Base-by-base conservation (phyloP, 2,329 filamentous ascomycete species). In the Xylaria sp. region DNA sequence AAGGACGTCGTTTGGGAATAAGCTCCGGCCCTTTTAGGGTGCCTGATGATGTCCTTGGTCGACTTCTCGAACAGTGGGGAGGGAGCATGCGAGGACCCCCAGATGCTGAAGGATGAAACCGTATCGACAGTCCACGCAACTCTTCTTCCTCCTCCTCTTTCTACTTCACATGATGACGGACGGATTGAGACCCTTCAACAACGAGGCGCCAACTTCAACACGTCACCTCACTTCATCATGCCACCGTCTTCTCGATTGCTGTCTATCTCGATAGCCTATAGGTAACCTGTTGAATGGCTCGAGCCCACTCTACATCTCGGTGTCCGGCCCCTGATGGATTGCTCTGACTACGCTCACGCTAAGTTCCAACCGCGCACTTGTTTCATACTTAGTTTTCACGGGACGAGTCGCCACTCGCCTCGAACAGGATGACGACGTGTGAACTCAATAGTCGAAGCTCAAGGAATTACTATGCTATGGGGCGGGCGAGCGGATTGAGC, bases 21-120 rank as follows among this genome's bases (percentile, higher is more conserved):
- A 30, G 34, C 59, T 21, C 51, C 42, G 51, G 32, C 32, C 50
- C 51, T 50, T 36, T 42, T 12, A 57, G 45, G 19, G 47, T 50
- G 42, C 50, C 30, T 27, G 24, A 14, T 27, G 34, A 54, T 39
- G 39, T 21, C 24, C 19, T 56, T 19, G 42, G 42, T 19, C 17
- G n/a, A 19, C 24, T 24, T 11, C 32, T 34, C 30, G 19, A 21
- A 24, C 34, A 53, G 57, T 61, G 65, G 62, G 56, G 36, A 57
- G 57, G 53, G 51, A 42, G 11, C 47, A 50, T 12, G 66, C 36
- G 42, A 58, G 34, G 51, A 30, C 30, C n/a, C n/a, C 39, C 58
- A 53, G 51, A 32, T 32, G 27, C 45, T 30, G 47, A 32, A 58
- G 45, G 36, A 61, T 55, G 57, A 65, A 45, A 59, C 62, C n/a